phyloP scores from a whole-genome alignment of 495 filamentous ascomycete genomes.

The Staphylotrichum longicolle region DNA sequence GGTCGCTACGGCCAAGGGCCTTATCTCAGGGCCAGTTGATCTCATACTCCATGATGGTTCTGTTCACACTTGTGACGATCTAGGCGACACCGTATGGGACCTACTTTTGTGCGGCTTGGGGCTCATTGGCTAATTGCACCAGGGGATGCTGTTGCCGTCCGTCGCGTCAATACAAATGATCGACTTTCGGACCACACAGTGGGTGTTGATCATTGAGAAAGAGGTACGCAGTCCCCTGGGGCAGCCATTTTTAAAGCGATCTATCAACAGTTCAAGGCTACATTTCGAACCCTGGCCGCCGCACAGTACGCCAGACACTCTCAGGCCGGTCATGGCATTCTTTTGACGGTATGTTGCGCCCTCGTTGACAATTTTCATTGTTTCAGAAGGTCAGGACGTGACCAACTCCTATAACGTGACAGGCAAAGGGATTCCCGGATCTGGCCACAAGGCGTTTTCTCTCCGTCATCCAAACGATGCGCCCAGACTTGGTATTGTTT shows the following conservation, averaged over 20 bases:
- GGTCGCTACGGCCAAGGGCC: slow-evolving; percentile 58
- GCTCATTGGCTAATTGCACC: slow-evolving; percentile 5
- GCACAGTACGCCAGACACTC: slow-evolving; percentile 27
- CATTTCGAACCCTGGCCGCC: slow-evolving; percentile 58
- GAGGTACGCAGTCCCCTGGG: slow-evolving; percentile 56
- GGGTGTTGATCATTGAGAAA: slow-evolving; percentile 90
- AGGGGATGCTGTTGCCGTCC: slow-evolving; percentile 70
- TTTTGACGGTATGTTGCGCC: slow-evolving; percentile 33
- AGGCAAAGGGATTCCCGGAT: slow-evolving; percentile 94
- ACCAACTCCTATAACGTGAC: neutral
- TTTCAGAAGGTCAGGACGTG: no score
- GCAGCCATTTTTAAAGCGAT: neutral
- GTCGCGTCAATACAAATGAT: slow-evolving; percentile 52
- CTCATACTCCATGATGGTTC: slow-evolving; percentile 30
- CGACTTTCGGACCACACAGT: slow-evolving; percentile 54
- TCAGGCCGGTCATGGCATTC: slow-evolving; percentile 26
- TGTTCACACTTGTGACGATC: slow-evolving; percentile 29
- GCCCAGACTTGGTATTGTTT: slow-evolving; percentile 52
- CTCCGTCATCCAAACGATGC: slow-evolving; percentile 38
- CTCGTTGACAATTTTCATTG: neutral
- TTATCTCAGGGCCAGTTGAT: slow-evolving; percentile 35
- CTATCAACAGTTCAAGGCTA: slow-evolving; percentile 56
- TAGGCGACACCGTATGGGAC: neutral
- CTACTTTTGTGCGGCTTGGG: no score
- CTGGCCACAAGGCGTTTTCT: slow-evolving; percentile 74